phyloP scores from a whole-genome alignment of 768 basidiomycete genomes.

The Pleurotus eryngii region DNA sequence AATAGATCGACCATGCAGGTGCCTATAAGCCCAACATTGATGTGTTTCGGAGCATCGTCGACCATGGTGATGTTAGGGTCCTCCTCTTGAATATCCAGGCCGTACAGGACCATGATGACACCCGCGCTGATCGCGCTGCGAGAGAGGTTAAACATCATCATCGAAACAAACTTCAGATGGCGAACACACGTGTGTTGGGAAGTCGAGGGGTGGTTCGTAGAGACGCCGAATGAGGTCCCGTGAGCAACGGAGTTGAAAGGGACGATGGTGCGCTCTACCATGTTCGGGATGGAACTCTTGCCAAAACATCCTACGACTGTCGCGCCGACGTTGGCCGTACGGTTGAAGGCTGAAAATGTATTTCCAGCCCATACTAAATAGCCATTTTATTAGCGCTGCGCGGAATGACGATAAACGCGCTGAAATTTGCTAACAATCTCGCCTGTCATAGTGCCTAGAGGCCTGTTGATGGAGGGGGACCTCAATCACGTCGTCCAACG shows the following conservation, averaged over 20 bases:
- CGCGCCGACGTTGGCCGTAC: constrained; percentile 38
- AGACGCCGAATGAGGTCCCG: background rate
- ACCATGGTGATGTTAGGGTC: background rate
- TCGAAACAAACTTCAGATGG: background rate
- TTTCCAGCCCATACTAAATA: constrained; percentile 36
- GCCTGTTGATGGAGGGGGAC: too few relatives aligned
- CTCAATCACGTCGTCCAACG: too few relatives aligned
- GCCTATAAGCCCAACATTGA: background rate
- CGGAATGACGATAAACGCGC: too few relatives aligned
- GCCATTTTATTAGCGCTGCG: too few relatives aligned
- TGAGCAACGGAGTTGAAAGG: background rate
- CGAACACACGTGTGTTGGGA: background rate
- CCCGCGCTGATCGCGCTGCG: background rate
- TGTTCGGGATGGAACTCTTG: constrained; percentile 36
- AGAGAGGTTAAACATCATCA: too few relatives aligned
- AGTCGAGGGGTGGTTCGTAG: background rate
- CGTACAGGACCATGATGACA: background rate
- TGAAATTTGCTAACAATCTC: too few relatives aligned
- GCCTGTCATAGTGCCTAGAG: too few relatives aligned
- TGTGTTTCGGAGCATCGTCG: background rate
- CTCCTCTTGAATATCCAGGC: background rate
- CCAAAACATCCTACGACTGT: constrained; percentile 37
- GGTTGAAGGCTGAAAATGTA: constrained; percentile 36
- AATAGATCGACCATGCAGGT: background rate
- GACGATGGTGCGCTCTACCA: background rate